phyloP scores from a whole-genome alignment of 768 basidiomycete genomes.

The Mrakia hoshinonis region DNA sequence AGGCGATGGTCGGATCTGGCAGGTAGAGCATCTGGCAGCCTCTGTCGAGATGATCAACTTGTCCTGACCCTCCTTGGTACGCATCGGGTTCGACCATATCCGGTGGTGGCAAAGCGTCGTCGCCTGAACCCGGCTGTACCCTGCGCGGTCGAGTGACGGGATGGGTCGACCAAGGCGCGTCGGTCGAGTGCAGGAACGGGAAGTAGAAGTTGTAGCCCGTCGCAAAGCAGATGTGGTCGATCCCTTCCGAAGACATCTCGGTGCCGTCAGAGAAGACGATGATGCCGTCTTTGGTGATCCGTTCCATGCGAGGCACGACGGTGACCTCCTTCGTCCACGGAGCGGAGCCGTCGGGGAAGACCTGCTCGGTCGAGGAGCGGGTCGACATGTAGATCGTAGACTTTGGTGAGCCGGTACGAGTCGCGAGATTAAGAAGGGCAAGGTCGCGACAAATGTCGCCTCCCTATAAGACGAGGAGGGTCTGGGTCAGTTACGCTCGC shows the following conservation, averaged over 20 bases:
- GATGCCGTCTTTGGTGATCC: not conserved
- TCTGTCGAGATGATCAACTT: conserved; percentile 13
- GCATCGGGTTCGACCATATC: not conserved
- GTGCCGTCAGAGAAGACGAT: conserved; percentile 11
- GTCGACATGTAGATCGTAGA: conserved; percentile 23
- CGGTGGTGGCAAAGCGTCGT: not conserved
- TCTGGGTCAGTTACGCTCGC: not conserved
- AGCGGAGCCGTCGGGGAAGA: conserved; percentile 6
- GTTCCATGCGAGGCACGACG: not conserved
- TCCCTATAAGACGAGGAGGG: not conserved
- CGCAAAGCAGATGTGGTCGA: conserved; percentile 17
- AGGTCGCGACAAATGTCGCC: conserved; percentile 22
- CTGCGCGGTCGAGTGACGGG: conserved; percentile 1
- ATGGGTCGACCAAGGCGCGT: conserved; percentile 13
- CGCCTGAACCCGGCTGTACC: not conserved
- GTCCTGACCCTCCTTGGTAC: conserved; percentile 3
- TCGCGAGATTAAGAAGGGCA: conserved; percentile 11
- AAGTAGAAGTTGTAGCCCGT: conserved; percentile 22
- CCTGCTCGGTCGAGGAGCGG: not conserved
- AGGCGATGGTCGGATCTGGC: conserved; percentile 18
- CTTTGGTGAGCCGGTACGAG: not conserved
- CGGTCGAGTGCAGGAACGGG: conserved; percentile 2
- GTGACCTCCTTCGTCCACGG: conserved; percentile 18
- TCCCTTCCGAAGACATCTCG: not conserved
- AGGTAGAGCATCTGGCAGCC: conserved; percentile 16